phyloP scores from a whole-genome alignment of 2,329 filamentous ascomycete species.

The Colletotrichum costaricense region DNA sequence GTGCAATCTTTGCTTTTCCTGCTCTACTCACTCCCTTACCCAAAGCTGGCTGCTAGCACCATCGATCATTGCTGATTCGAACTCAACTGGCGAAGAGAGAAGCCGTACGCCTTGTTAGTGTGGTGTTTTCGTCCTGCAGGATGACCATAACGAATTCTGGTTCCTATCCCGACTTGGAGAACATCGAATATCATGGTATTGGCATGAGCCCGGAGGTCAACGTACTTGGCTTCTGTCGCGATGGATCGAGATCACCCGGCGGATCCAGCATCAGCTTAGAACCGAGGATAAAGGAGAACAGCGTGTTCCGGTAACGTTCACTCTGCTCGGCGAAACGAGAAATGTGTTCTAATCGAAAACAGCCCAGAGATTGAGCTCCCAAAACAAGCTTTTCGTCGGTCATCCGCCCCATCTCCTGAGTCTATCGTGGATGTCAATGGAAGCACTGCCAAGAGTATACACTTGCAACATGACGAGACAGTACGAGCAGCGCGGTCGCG shows the following conservation, averaged over 20 bases:
- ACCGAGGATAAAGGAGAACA: neutral
- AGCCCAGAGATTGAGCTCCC: neutral
- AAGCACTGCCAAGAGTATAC: too few species aligned
- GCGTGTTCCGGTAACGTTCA: neutral
- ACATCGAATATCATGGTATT: slow-evolving; percentile 16
- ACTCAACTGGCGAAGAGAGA: neutral
- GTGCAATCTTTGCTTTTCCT: slow-evolving; percentile 20
- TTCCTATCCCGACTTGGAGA: neutral
- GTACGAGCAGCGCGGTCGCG: neutral
- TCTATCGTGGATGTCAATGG: neutral
- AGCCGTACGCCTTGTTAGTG: neutral
- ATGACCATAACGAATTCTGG: neutral
- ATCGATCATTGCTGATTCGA: neutral
- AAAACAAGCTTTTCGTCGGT: slow-evolving; percentile 1
- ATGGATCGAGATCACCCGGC: neutral
- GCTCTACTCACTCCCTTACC: neutral
- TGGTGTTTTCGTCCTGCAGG: neutral
- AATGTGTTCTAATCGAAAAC: neutral
- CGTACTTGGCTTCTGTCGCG: neutral
- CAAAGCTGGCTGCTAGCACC: neutral
- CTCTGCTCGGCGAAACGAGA: neutral
- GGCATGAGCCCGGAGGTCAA: slow-evolving; percentile 4
- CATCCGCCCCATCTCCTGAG: slow-evolving; percentile 8
- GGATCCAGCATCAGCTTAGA: slow-evolving; percentile 6
- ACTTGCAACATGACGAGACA: neutral